Evolutionary conservation across 179 eudicot species (phyloP), one percentile per base, ranked within the genome.

Genomic region (Beta corolliflora): DNA sequence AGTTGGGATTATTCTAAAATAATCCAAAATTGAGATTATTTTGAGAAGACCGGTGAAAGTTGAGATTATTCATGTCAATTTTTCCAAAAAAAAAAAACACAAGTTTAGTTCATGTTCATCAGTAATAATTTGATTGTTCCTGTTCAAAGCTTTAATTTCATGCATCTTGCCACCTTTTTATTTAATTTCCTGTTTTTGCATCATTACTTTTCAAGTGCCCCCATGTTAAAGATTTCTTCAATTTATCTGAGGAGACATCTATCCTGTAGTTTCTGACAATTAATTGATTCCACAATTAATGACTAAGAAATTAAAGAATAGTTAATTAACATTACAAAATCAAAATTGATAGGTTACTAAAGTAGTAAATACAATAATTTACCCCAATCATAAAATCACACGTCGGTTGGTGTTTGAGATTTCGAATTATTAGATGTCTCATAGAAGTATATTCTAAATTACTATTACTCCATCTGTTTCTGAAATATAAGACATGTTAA

Each of bases 231-330:
- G 77, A 31, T 74, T 74, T 74, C 77, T 18, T 36, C 29, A 53
- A 55, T 55, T 56, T 18, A 15, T 55, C 14, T 56, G 77, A 55
- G 77, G 66, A 54, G 77, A 74, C 77, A 74, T 74, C 48, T 73
- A 74, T 58, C 77, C 77, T 55, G 77, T 55, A 15, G 46, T 44
- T 56, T 74, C 77, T 74, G 77, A 74, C 77, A 74, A 31, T 74
- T 55, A 18, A 56, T 74, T 74, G 65, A 74, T 74, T 56, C 77
- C 65, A 56, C 9, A 74, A 31, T 56, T 56, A 55, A 56, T 74
- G 50, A 74, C n/a, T 29, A 9, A 55, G 14, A n/a, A n/a, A n/a
- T n/a, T n/a, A n/a, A n/a, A n/a, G n/a, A n/a, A n/a, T n/a, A n/a
- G n/a, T n/a, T n/a, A n/a, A n/a, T 23, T 41, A 68, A 74, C 61